These are phyloP conservation scores for Russula compacta DNA, from an alignment of 768 basidiomycete genomes.

Conservation along the genomic window DNA sequence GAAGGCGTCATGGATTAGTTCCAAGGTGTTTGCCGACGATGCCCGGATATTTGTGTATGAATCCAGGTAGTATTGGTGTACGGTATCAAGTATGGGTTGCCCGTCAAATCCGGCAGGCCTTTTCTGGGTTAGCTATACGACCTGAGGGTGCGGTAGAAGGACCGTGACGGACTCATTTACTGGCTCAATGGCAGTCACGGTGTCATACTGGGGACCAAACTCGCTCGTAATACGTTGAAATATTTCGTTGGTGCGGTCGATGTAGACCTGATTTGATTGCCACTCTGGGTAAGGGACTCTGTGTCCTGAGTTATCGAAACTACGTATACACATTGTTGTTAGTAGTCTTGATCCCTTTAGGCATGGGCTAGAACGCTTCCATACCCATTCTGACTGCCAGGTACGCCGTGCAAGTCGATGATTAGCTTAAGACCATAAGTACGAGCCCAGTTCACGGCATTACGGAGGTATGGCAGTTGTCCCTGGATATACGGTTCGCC, in stretches of 20 bases:
- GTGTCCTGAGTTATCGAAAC: constrained; percentile 79
- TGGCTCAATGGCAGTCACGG: constrained; percentile 62
- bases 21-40: constrained; percentile 48
- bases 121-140: neutral
- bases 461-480: constrained; percentile 60
- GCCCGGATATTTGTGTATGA: constrained; percentile 66
- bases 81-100: constrained; percentile 38
- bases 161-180: constrained; percentile 55
- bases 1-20: constrained; percentile 74
- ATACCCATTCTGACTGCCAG: constrained; percentile 79
- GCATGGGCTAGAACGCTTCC: constrained; percentile 14
- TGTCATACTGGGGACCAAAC: constrained; percentile 44
- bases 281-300: constrained; percentile 51
- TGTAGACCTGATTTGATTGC: constrained; percentile 57
- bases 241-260: constrained; percentile 56
- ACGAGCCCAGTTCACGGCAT: constrained; percentile 63
- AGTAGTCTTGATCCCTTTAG: neutral
- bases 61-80: constrained; percentile 57
- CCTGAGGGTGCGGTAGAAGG: neutral
- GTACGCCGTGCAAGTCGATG: constrained; percentile 61
- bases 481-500: constrained; percentile 78
- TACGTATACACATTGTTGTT: constrained; percentile 24
- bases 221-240: constrained; percentile 53
- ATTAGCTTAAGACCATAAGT: constrained; percentile 69
- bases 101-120: constrained; percentile 69